Conservation (phyloP, 148 eudicot species). For the Suaeda aralocaspica region DNA sequence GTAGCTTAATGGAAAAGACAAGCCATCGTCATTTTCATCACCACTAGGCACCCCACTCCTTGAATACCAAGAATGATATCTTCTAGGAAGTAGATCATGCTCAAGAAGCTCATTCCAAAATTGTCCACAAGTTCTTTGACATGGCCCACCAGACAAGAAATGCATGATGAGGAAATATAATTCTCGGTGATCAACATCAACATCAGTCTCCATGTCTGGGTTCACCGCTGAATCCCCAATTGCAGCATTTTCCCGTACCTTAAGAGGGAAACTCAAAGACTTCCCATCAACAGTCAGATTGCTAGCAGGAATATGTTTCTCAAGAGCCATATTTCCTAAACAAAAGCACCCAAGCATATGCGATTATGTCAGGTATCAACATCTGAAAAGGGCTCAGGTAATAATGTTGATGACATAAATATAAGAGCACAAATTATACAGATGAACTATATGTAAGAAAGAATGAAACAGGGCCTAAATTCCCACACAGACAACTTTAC, state of each 20-base stretch:
- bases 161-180: slow-evolving; percentile 95
- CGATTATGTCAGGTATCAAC: background rate
- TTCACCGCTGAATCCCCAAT: slow-evolving; percentile 34
- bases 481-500: background rate
- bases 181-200: slow-evolving; percentile 79
- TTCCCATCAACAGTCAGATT: slow-evolving; percentile 49
- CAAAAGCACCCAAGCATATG: background rate
- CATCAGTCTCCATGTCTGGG: slow-evolving; percentile 44
- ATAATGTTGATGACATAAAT: background rate
- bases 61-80: slow-evolving; percentile 98
- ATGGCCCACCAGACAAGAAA: slow-evolving; percentile 92
- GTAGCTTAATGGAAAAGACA: slow-evolving; percentile 87
- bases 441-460: background rate
- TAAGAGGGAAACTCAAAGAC: slow-evolving; percentile 53
- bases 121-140: slow-evolving; percentile 94
- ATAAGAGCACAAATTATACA: background rate
- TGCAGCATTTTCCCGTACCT: slow-evolving; percentile 49
- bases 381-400: background rate
- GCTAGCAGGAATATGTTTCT: slow-evolving; percentile 52
- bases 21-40: slow-evolving; percentile 89
- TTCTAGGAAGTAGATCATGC: slow-evolving; percentile 90
- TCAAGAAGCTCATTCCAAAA: slow-evolving; percentile 99
- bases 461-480: background rate
- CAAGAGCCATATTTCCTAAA: slow-evolving; percentile 77
- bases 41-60: slow-evolving; percentile 67